phyloP scores from a whole-genome alignment of 2,329 filamentous ascomycete genomes.

The Arthrobotrys megalospora region DNA sequence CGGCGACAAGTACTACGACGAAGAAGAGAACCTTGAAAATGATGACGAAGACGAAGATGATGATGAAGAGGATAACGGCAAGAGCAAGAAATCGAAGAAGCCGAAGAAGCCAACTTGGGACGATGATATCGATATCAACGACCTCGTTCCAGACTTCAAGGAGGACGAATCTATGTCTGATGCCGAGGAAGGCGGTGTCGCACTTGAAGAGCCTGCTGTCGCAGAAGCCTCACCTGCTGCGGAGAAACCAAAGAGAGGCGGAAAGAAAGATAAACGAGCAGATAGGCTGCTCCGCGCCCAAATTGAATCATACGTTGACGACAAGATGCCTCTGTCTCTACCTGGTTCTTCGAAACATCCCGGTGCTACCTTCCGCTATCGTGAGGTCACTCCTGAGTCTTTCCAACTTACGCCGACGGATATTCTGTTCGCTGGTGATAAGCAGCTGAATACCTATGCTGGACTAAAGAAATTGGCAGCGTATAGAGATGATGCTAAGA shows the following conservation, averaged over 20 bases:
- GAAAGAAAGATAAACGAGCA: conserved; percentile 73
- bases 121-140: conserved; percentile 97
- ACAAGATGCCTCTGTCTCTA: conserved; percentile 52
- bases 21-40: conserved; percentile 75
- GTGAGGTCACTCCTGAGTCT: conserved; percentile 89
- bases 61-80: conserved; percentile 67
- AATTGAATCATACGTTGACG: conserved; percentile 55
- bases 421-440: conserved; percentile 90
- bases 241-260: conserved; percentile 66
- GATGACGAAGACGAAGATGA: conserved; percentile 72
- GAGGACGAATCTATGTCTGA: conserved; percentile 72
- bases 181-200: conserved; percentile 67
- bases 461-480: conserved; percentile 95
- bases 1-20: conserved; percentile 87
- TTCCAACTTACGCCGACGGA: conserved; percentile 92
- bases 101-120: conserved; percentile 92
- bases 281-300: conserved; percentile 55
- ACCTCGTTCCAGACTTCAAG: conserved; percentile 88
- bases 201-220: conserved; percentile 66
- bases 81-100: conserved; percentile 74
- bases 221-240: conserved; percentile 15
- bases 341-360: conserved; percentile 67
- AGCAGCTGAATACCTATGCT: conserved; percentile 87
- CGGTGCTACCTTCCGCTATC: conserved; percentile 82
- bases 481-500: conserved; percentile 90